Base-by-base conservation (phyloP, 805 yeast genomes). In the Zygosaccharomyces siamensis region DNA sequence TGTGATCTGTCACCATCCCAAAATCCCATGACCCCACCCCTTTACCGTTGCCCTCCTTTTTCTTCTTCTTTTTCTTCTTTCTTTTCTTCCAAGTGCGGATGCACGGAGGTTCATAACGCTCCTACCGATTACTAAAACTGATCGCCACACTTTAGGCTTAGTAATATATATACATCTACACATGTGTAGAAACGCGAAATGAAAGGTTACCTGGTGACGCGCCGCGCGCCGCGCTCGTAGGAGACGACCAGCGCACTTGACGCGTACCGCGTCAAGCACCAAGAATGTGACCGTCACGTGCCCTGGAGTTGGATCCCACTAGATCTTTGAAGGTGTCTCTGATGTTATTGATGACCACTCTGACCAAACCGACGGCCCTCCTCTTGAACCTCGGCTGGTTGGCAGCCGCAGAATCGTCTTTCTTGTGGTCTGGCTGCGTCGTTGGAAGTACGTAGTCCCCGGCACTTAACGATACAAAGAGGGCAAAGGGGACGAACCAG, bases 401-500 rank as follows among this genome's bases (percentile, higher is more conserved):
- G 8, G 1, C 6, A 14, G 43, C 11, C 5, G 16, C 11, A 31
- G 48, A 55, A 54, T 68, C 64, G 56, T 71, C 69, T 43, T 56
- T 65, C 20, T 39, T 20, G 18, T 59, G 66, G 43, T 64, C 66
- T 14, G 55, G 52, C 46, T 61, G 60, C 37, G 66, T 62, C 7
- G 71, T 73, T 7, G 99, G 99, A 39, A 93, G 74, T 16, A 86
- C 81, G 60, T 87, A 85, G 61, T 93, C 99, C 53, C 88, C 86
- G 1, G 97, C 97, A 63, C 95, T 86, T 50, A 93, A 73, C 27
- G 96, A 84, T 14, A 93, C 92, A 67, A 93, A 92, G 49, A 93
- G 73, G 3, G 96, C 83, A 66, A 93, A 89, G 30, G 99, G 99
- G 26, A 93, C 79, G 50, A 92, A 76, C 99, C 99, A 93, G 16